Base-by-base conservation (phyloP, 1,284 basidiomycete genomes). In the Naganishia cerealis region DNA sequence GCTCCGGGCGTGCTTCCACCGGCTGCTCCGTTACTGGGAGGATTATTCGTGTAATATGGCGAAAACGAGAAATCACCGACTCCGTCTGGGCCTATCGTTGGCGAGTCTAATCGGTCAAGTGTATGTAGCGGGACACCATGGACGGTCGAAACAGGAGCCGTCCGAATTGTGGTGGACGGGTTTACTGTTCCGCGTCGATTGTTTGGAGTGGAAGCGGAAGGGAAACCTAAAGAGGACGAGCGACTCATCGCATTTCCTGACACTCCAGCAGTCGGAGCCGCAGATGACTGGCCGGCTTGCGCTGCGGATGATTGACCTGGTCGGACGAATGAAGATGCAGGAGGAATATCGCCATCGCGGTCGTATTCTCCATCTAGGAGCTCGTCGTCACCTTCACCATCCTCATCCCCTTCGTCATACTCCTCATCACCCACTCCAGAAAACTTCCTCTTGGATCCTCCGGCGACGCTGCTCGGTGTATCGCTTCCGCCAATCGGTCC, bases 11-110 rank as follows among this genome's bases (percentile, higher is more conserved):
- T 63, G n/a, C 16, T 53, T 16, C 61, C 61, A 8, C 53, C 50
- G 1, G 50, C 61, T 12, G 26, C 10, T 13, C 26, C 57, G 18
- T 42, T 29, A 38, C 61, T 63, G 38, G 50, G 29, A 13, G 61
- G 36, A 24, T 50, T n/a, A n/a, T 53, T 36, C 8, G 38, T 54
- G 61, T 63, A 63, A 24, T 63, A 63, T 7, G 61, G 61, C 39
- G 61, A 63, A n/a, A 63, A 63, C 6, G 61, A 63, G 52, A 63
- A 63, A 42, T 63, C 61, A 8, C 50, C 38, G 24, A 59, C 57
- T 10, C 12, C 38, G 10, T 53, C 48, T 42, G 13, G 33, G 3
- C n/a, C 61, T n/a, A 36, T 24, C 15, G 61, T 54, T 2, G 61
- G 61, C 15, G 61, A 63, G 13, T 63, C 61, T 24, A 63, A 38